These are phyloP conservation scores for Hymenoscyphus scutula DNA, from an alignment of 2,329 filamentous ascomycete genomes.

Conservation along the genomic window DNA sequence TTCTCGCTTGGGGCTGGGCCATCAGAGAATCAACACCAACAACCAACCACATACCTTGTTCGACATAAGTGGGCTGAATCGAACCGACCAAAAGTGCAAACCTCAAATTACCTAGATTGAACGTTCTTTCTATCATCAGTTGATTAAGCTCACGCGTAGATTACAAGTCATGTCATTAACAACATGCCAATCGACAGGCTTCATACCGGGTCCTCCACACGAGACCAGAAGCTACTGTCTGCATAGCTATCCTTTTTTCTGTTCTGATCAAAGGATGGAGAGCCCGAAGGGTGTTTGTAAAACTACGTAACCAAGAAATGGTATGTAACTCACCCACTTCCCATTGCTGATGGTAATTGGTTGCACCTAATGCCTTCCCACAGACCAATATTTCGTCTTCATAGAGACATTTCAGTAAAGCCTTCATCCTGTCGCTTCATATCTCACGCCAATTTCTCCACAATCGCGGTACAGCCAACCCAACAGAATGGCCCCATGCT, in stretches of 20 bases:
- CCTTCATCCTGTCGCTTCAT: neutral
- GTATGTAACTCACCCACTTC: neutral
- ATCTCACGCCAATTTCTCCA: conserved; percentile 17
- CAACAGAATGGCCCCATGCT: conserved; percentile 17
- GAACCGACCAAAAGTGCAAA: too few relatives aligned
- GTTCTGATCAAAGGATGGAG: neutral
- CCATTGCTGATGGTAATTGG: neutral
- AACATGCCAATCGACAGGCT: neutral
- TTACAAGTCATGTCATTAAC: too few relatives aligned
- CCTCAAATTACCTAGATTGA: too few relatives aligned
- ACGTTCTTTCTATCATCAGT: too few relatives aligned
- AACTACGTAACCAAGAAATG: neutral
- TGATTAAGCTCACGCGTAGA: too few relatives aligned
- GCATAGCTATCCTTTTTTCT: neutral
- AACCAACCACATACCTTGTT: too few relatives aligned
- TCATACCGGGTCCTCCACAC: neutral
- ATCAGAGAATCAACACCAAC: too few relatives aligned
- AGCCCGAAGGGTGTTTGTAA: neutral
- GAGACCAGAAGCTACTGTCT: neutral
- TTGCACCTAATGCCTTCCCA: neutral
- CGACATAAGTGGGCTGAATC: too few relatives aligned
- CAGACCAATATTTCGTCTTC: neutral
- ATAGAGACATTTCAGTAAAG: neutral
- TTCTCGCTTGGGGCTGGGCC: too few relatives aligned
- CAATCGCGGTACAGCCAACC: conserved; percentile 22